These are phyloP conservation scores for Trichoderma simmonsii DNA, from an alignment of 2,329 filamentous ascomycete genomes.

Conservation along the genomic window DNA sequence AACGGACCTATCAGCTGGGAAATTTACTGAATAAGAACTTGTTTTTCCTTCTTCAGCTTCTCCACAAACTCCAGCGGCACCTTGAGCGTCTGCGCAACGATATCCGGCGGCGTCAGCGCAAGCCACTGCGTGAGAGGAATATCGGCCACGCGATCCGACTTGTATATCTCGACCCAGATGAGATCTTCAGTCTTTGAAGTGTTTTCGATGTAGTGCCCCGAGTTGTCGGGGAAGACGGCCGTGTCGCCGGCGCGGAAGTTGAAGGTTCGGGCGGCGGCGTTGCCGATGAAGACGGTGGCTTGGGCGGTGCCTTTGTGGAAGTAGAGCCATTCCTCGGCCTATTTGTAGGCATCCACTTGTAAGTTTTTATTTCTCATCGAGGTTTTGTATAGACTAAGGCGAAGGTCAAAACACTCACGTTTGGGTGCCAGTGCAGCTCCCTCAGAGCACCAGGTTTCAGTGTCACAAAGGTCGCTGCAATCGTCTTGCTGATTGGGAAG, in stretches of 20 bases:
- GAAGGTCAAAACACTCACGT: constrained; percentile 40
- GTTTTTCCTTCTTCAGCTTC: constrained; percentile 61
- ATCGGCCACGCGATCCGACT: constrained; percentile 63
- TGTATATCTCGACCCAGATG: constrained; percentile 68
- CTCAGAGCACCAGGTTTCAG: constrained; percentile 61
- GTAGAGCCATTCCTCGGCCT: constrained; percentile 70
- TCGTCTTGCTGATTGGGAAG: constrained; percentile 63
- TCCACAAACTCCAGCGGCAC: constrained; percentile 55
- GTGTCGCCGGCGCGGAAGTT: constrained; percentile 67
- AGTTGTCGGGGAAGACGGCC: constrained; percentile 65
- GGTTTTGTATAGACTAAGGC: not conserved
- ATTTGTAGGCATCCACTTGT: too few species aligned
- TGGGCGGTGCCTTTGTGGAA: constrained; percentile 61
- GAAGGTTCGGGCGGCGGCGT: constrained; percentile 60
- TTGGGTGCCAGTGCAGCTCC: constrained; percentile 69
- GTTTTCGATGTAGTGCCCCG: constrained; percentile 67
- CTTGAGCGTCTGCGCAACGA: constrained; percentile 59
- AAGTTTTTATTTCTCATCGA: too few species aligned
- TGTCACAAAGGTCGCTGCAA: constrained; percentile 62
- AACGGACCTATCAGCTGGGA: fast-evolving
- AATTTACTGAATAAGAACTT: constrained; percentile 41
- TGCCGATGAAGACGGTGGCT: constrained; percentile 64
- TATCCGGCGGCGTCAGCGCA: constrained; percentile 60
- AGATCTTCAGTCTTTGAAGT: constrained; percentile 61
- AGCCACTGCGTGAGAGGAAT: constrained; percentile 68